Conservation (phyloP, 139 green algal species). For the Yamagishiella unicocca region DNA sequence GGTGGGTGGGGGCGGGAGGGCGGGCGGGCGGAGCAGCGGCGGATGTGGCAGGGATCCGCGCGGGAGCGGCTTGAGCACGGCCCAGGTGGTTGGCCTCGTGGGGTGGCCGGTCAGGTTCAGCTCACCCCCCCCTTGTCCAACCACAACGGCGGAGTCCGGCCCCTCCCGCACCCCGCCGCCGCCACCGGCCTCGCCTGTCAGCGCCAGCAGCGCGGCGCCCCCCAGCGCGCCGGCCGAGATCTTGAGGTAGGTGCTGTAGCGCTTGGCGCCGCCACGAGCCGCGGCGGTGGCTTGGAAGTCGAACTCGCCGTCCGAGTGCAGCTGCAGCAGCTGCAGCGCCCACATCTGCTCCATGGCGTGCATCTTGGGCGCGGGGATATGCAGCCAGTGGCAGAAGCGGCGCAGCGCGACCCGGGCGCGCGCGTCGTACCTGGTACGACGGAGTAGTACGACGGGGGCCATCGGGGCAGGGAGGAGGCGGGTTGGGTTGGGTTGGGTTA, state of each 20-base stretch:
- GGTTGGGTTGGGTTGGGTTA: background rate
- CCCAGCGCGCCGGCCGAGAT: constrained; percentile 77
- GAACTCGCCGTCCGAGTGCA: background rate
- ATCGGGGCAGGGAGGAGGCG: too few species aligned
- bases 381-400: constrained; percentile 80
- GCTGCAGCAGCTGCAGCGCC: constrained; percentile 59
- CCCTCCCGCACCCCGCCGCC: background rate
- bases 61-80: too few species aligned
- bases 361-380: constrained; percentile 76
- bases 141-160: too few species aligned
- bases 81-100: too few species aligned
- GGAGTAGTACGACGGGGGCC: too few species aligned
- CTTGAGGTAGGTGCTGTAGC: constrained; percentile 67
- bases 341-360: constrained; percentile 64
- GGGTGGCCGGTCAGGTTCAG: too few species aligned
- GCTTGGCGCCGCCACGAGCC: background rate
- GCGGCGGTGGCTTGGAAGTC: background rate
- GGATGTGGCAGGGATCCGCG: too few species aligned
- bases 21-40: too few species aligned
- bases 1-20: background rate
- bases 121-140: too few species aligned
- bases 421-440: constrained; percentile 81
- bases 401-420: constrained; percentile 75
- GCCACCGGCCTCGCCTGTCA: constrained; percentile 65
- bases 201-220: constrained; percentile 81